A percentile compares a stretch with the other conserved stretches of the same genome.
These are phyloP conservation scores for Escovopsis sp. DNA, from an alignment of 2,329 filamentous ascomycete genomes.

Conservation along the genomic window DNA sequence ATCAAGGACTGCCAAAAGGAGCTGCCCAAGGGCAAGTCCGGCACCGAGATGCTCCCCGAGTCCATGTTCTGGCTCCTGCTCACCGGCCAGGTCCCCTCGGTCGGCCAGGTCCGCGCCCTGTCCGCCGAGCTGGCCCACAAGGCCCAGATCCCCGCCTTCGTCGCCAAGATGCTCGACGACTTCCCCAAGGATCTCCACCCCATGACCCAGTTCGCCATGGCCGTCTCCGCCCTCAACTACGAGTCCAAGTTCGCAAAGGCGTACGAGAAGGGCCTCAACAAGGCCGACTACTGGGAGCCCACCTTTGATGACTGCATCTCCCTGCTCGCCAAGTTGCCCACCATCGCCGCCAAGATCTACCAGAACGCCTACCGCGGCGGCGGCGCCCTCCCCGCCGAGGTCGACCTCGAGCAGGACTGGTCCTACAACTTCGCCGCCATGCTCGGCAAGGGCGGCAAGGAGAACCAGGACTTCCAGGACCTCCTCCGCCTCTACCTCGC, in stretches of 20 bases:
- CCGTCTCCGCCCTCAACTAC: constrained; percentile 90
- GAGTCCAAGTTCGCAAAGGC: constrained; percentile 86
- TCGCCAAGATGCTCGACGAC: constrained; percentile 74
- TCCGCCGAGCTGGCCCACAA: constrained; percentile 80
- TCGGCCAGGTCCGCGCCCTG: constrained; percentile 64
- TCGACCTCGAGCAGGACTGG: constrained; percentile 86
- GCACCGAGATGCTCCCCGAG: constrained; percentile 95
- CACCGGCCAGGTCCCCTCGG: constrained; percentile 80
- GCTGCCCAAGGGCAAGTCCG: constrained; percentile 80
- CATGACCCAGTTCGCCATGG: constrained; percentile 96
- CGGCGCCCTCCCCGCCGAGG: constrained; percentile 56
- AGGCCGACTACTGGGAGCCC: constrained; percentile 97
- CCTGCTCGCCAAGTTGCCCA: constrained; percentile 88
- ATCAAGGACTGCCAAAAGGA: constrained; percentile 96
- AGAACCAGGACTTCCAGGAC: constrained; percentile 92
- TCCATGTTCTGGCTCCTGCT: constrained; percentile 99
- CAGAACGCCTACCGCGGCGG: constrained; percentile 72
- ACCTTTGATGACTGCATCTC: constrained; percentile 93
- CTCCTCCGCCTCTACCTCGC: constrained; percentile 87
- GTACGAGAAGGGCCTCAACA: constrained; percentile 81
- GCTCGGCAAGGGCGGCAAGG: constrained; percentile 75
- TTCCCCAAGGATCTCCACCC: constrained; percentile 88
- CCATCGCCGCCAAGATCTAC: constrained; percentile 95
- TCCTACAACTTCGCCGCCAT: constrained; percentile 97
- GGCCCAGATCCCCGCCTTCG: constrained; percentile 65